Evolutionary conservation across 1,139 yeast species (phyloP), one percentile per base, ranked within the genome.

Genomic region (Hanseniaspora uvarum): DNA sequence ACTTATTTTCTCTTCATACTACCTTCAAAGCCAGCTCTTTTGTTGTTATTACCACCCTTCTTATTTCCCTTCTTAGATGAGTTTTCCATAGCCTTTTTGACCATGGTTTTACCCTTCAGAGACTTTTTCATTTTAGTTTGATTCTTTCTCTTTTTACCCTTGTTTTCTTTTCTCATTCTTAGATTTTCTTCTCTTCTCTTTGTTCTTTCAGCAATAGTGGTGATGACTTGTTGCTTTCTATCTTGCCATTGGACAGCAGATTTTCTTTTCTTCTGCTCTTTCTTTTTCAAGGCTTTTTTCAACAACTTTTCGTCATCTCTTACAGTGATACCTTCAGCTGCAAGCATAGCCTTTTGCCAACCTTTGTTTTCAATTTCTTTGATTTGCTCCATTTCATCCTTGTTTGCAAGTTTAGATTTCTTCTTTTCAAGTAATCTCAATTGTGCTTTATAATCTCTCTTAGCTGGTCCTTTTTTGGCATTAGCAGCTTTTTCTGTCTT

Each of bases 121-220:
- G 81, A 80, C 65, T 78, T 79, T 59, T 74, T 68, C 73, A 84
- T 80, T 68, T 79, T 80, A 55, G 77, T 77, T 68, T 81, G 84
- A 57, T 83, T 75, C 65, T 81, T 81, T 61, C 81, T 72, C 67
- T 79, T 78, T 60, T 80, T 78, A 54, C 89, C 92, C 70, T 83
- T 87, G 66, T 83, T 82, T 40, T 83, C 94, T 63, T 77, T 80
- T 68, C 95, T 79, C 43, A 86, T 79, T 65, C 83, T 81, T 68
- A 92, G 74, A 64, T 92, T 92, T 63, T 86, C 95, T 63, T 88
- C 95, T 70, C 96, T 79, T 73, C 92, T 83, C 70, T 86, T 85
- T 56, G 78, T 81, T 62, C 83, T 81, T 16, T 84, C 86, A 47
- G 82, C 77, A 56, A 85, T 83, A 46, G 83, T 81, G 62, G 82